These are phyloP conservation scores for Malassezia sympodialis DNA, from an alignment of 1,284 basidiomycete genomes.

Conservation along the genomic window DNA sequence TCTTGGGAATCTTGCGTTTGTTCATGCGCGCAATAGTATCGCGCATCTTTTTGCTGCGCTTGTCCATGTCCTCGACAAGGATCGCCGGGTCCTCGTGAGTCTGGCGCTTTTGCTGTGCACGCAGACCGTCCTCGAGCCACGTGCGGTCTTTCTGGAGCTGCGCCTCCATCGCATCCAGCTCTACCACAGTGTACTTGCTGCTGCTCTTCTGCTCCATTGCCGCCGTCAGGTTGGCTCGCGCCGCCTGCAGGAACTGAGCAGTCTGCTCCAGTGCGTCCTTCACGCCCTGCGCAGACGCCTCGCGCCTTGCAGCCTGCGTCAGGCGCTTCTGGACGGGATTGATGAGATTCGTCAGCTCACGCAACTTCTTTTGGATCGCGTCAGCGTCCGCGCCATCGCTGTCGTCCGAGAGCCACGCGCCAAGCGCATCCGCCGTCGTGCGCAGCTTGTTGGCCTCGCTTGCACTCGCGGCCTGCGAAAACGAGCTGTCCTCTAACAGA, in stretches of 20 bases:
- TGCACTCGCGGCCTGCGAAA: conserved; percentile 68
- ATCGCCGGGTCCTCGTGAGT: conserved; percentile 40
- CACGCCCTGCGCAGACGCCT: conserved; percentile 59
- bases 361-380: conserved; percentile 38
- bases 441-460: conserved; percentile 62
- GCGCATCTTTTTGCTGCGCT: conserved; percentile 34
- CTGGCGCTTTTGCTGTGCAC: conserved; percentile 29
- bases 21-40: conserved; percentile 37
- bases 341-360: conserved; percentile 70
- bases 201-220: conserved; percentile 52
- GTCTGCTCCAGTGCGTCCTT: conserved; percentile 57
- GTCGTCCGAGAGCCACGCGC: conserved; percentile 71
- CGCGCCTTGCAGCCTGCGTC: conserved; percentile 64
- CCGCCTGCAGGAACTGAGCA: conserved; percentile 69
- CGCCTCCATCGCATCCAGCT: conserved; percentile 36
- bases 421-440: conserved; percentile 61
- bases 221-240: conserved; percentile 56
- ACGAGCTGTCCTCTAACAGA: conserved; percentile 57
- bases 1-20: conserved; percentile 40
- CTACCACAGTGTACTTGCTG: conserved; percentile 42
- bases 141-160: conserved; percentile 32
- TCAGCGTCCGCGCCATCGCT: conserved; percentile 65
- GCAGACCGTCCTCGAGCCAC: conserved; percentile 42
- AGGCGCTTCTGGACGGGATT: conserved; percentile 72
- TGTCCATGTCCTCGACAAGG: conserved; percentile 36